Evolutionary conservation across 192 early-diverging fungal species (phyloP).

Genomic region (Geranomyces michiganensis): DNA sequence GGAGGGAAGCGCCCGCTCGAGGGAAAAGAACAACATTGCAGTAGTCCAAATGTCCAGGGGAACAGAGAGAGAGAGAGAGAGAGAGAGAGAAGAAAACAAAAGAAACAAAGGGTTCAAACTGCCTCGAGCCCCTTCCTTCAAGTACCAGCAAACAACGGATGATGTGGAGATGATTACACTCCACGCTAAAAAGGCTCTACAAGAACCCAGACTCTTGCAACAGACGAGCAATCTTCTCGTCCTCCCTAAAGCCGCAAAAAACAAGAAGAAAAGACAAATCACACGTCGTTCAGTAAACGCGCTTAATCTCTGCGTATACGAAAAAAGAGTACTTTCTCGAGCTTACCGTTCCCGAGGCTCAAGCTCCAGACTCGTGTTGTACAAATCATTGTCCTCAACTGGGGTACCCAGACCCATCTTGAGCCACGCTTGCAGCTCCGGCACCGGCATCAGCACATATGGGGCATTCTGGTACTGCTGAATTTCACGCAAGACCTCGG

Average conservation of each 20-base stretch:
- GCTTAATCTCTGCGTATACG: neutral
- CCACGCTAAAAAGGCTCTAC: slow-evolving; percentile 1
- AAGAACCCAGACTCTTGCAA: slow-evolving; percentile 45
- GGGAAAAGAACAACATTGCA: too few species aligned
- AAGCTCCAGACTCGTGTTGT: slow-evolving; percentile 73
- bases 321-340: slow-evolving; percentile 6
- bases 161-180: too few species aligned
- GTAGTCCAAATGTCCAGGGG: too few species aligned
- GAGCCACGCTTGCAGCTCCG: slow-evolving; percentile 77
- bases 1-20: too few species aligned
- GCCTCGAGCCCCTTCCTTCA: too few species aligned
- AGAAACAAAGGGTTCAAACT: too few species aligned
- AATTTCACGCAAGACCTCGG: slow-evolving; percentile 83
- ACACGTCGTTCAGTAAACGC: neutral
- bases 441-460: slow-evolving; percentile 75
- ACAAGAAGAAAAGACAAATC: slow-evolving; percentile 3
- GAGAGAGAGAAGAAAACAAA: too few species aligned
- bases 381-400: slow-evolving; percentile 74
- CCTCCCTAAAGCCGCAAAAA: slow-evolving; percentile 39
- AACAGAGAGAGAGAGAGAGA: too few species aligned
- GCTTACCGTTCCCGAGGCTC: slow-evolving; percentile 70
- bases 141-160: too few species aligned
- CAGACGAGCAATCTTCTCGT: slow-evolving; percentile 49
- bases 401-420: slow-evolving; percentile 57
- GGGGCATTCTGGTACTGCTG: slow-evolving; percentile 86